Conservation (phyloP, 352 stramenopile species). For the Phytophthora meadii region DNA sequence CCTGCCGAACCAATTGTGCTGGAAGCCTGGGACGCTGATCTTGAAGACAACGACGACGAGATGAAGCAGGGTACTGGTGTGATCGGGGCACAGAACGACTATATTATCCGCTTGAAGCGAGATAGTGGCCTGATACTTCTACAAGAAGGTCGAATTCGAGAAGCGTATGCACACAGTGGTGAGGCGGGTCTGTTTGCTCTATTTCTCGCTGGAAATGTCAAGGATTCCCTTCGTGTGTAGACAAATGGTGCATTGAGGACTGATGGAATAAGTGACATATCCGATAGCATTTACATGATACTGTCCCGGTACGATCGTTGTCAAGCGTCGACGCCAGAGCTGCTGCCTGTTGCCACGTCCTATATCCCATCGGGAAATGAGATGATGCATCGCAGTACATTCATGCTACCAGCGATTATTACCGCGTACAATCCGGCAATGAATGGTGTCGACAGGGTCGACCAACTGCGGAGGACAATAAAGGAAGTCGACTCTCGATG, state of each 20-base stretch:
- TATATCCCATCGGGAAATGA: slow-evolving; percentile 2
- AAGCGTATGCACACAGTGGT: background rate
- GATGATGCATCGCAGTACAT: slow-evolving; percentile 2
- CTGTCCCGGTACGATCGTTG: background rate
- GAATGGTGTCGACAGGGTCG: slow-evolving; percentile 7
- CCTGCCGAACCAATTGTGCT: no score
- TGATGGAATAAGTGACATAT: background rate
- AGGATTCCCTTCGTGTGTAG: background rate
- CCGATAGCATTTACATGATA: background rate
- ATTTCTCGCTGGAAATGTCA: background rate
- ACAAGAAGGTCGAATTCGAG: background rate
- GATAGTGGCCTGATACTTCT: background rate
- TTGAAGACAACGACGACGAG: background rate
- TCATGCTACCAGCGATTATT: slow-evolving; percentile 1
- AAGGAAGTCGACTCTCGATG: background rate
- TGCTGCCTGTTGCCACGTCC: background rate
- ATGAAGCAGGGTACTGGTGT: no score
- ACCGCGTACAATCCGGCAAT: slow-evolving; percentile 4
- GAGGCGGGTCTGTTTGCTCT: background rate
- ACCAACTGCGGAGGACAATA: slow-evolving; percentile 5
- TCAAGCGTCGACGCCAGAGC: background rate
- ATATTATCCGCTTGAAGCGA: background rate
- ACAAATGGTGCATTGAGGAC: background rate
- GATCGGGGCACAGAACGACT: background rate
- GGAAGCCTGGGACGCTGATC: background rate